Evolutionary conservation across 2,329 filamentous ascomycete genomes (phyloP).

Genomic region (Cyanodermella asteris): DNA sequence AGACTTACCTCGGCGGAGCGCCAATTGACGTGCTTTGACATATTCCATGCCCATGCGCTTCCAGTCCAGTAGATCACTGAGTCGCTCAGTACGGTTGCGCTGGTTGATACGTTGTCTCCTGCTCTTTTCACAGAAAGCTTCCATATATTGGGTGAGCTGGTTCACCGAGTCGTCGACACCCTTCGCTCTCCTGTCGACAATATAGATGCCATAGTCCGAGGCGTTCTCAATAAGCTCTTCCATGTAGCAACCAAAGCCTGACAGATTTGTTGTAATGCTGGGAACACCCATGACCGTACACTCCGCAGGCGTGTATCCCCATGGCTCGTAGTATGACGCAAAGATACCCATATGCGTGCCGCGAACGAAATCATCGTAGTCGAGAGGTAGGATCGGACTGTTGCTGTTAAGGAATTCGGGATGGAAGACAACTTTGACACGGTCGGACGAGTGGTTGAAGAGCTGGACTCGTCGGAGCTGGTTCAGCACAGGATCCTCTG

Average conservation of each 20-base stretch:
- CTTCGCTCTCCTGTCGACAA: constrained; percentile 87
- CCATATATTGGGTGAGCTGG: constrained; percentile 81
- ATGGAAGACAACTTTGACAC: constrained; percentile 95
- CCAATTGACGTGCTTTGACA: constrained; percentile 86
- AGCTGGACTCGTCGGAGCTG: constrained; percentile 89
- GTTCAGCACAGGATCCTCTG: constrained; percentile 83
- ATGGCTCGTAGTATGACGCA: constrained; percentile 95
- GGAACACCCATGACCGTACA: constrained; percentile 98
- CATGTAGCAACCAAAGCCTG: constrained; percentile 98
- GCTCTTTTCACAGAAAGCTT: constrained; percentile 80
- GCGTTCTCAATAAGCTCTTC: constrained; percentile 97
- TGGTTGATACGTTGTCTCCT: constrained; percentile 96
- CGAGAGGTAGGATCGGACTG: constrained; percentile 82
- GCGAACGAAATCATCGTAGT: constrained; percentile 96
- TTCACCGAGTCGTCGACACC: constrained; percentile 95
- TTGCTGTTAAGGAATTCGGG: constrained; percentile 92
- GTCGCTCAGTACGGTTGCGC: constrained; percentile 81
- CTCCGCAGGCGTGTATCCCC: constrained; percentile 95
- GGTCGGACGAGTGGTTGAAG: constrained; percentile 86
- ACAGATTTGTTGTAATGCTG: constrained; percentile 93
- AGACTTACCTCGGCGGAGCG: constrained; percentile 43
- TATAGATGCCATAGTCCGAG: constrained; percentile 95
- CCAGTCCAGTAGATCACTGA: constrained; percentile 93
- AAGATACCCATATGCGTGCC: constrained; percentile 93
- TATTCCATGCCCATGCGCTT: constrained; percentile 99